These are phyloP conservation scores for Globisporangium solare DNA, from an alignment of 352 stramenopile genomes.

Conservation along the genomic window DNA sequence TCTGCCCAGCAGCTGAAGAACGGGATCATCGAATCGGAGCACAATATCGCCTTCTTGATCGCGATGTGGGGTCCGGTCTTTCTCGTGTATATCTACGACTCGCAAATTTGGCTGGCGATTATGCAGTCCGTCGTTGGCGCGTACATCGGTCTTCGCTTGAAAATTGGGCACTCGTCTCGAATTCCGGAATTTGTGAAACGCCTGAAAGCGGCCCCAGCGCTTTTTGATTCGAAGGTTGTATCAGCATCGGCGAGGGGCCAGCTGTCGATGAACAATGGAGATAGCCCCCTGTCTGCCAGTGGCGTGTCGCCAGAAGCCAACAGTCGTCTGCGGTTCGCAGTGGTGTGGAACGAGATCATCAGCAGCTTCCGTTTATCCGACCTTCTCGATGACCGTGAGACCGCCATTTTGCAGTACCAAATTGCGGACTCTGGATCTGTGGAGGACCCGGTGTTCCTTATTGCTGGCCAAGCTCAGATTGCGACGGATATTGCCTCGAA, in stretches of 20 bases:
- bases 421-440: constrained; percentile 78
- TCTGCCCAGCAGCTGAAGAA: constrained; percentile 38
- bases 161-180: constrained; percentile 77
- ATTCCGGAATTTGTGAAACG: constrained; percentile 73
- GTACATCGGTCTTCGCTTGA: constrained; percentile 70
- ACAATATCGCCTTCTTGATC: constrained; percentile 79
- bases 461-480: constrained; percentile 72
- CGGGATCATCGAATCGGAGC: constrained; percentile 58
- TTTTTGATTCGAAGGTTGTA: constrained; percentile 82
- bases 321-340: constrained; percentile 75
- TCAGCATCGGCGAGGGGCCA: constrained; percentile 63
- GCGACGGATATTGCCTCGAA: constrained; percentile 62
- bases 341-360: constrained; percentile 89
- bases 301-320: constrained; percentile 64
- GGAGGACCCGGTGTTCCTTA: constrained; percentile 84
- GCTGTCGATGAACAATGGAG: constrained; percentile 41
- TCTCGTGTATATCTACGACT: constrained; percentile 86
- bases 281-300: constrained; percentile 49
- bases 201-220: constrained; percentile 47
- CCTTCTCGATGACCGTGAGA: constrained; percentile 83
- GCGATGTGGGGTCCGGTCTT: constrained; percentile 78
- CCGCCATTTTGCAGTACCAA: constrained; percentile 86
- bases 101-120: constrained; percentile 86
- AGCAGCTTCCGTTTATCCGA: constrained; percentile 87
- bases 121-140: constrained; percentile 73